Conservation (phyloP, 345 rosid genomes). For the Populus deltoides region DNA sequence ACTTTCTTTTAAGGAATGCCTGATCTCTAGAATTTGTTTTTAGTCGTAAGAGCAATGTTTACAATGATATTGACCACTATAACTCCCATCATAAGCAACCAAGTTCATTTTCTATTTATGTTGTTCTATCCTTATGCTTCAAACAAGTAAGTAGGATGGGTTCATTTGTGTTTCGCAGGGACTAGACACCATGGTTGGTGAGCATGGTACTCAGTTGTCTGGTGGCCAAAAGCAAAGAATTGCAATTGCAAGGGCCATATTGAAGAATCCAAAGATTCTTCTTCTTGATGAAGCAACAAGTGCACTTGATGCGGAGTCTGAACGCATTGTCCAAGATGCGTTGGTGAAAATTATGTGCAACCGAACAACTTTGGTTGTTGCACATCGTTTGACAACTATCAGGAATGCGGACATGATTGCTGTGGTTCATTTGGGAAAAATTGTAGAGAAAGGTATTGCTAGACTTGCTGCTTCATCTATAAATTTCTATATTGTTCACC, state of each 20-base stretch:
- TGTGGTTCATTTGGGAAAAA: conserved; percentile 67
- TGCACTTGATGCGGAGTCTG: conserved; percentile 71
- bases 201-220: conserved; percentile 78
- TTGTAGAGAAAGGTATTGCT: conserved; percentile 69
- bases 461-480: neutral
- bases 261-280: conserved; percentile 70
- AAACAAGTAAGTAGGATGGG: neutral
- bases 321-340: conserved; percentile 77
- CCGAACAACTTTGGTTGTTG: conserved; percentile 81
- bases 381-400: conserved; percentile 79
- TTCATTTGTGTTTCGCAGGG: conserved; percentile 40
- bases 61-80: no score
- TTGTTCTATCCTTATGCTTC: no score
- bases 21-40: neutral
- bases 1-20: neutral
- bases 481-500: neutral
- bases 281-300: conserved; percentile 39
- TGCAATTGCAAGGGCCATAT: conserved; percentile 75
- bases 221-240: conserved; percentile 71
- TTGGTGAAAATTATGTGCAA: conserved; percentile 57
- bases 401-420: conserved; percentile 72
- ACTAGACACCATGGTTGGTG: conserved; percentile 82
- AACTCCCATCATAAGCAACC: neutral
- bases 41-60: neutral
- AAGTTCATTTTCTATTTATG: neutral